phyloP scores from a whole-genome alignment of 1,284 basidiomycete genomes.

The Stereum hirsutum region DNA sequence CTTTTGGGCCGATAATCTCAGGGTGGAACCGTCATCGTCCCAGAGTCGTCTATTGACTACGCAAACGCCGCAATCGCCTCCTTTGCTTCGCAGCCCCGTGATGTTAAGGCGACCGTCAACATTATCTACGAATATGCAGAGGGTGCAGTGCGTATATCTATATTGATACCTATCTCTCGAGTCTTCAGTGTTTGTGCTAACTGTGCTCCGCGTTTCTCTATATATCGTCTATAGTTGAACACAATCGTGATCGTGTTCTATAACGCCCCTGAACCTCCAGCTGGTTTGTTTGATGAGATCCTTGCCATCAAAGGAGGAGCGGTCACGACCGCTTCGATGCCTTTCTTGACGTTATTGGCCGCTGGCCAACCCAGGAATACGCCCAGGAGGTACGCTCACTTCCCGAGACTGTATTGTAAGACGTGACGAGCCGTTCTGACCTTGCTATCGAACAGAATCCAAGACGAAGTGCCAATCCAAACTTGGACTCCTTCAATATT shows the following conservation, averaged over 20 bases:
- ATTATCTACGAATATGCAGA: not conserved
- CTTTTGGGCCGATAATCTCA: not conserved
- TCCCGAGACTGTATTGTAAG: not conserved
- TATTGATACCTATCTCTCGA: conserved; percentile 8
- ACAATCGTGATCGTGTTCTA: conserved; percentile 29
- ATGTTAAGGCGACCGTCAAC: not conserved
- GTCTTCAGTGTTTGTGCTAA: too few species aligned
- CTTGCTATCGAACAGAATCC: too few species aligned
- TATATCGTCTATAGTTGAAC: conserved; percentile 10
- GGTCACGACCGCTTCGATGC: conserved; percentile 28
- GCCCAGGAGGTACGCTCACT: not conserved
- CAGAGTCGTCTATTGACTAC: not conserved
- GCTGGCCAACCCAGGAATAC: not conserved
- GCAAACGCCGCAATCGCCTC: not conserved
- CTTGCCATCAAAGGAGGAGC: conserved; percentile 23
- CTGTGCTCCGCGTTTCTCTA: too few species aligned
- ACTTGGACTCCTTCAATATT: conserved; percentile 31
- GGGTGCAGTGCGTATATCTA: not conserved
- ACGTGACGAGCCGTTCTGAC: conserved; percentile 30
- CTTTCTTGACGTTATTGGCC: not conserved
- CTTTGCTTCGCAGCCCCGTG: not conserved
- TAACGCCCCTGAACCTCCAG: conserved; percentile 29
- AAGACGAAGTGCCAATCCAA: conserved; percentile 34
- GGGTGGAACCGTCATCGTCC: not conserved
- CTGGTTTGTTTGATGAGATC: conserved; percentile 33